Percentiles rank a stretch among this genome's conserved stretches.
Evolutionary conservation across 1,284 basidiomycete species (phyloP).

Genomic region (Cutaneotrichosporon arboriforme): DNA sequence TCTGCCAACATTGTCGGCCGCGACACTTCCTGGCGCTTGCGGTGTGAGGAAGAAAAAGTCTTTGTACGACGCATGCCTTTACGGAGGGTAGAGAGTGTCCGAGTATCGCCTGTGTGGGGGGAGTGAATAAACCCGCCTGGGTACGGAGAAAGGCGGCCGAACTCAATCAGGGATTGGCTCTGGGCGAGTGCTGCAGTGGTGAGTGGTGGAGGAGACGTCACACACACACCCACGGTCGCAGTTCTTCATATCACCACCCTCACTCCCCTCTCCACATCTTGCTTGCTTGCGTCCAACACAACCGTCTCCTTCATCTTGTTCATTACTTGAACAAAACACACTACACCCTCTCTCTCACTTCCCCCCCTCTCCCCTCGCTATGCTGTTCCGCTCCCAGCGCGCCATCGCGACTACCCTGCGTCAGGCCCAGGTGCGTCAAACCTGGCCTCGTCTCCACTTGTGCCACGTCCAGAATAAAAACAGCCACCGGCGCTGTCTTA

Average conservation of each 20-base stretch:
- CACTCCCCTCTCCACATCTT: not conserved
- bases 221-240: not conserved
- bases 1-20: no score
- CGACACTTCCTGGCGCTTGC: no score
- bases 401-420: conserved; percentile 3
- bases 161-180: not conserved
- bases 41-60: no score
- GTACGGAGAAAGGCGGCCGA: not conserved
- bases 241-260: not conserved
- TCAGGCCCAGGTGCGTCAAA: conserved; percentile 1
- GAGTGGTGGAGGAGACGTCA: not conserved
- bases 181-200: not conserved
- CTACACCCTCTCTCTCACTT: not conserved
- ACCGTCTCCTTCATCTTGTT: not conserved
- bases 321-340: not conserved
- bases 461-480: no score
- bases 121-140: not conserved
- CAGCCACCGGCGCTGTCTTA: no score
- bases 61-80: no score
- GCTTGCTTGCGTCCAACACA: not conserved
- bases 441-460: no score
- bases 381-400: conserved; percentile 6
- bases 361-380: not conserved
- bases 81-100: no score
- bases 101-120: not conserved